These are phyloP conservation scores for Exophiala sp. DNA, from an alignment of 2,329 filamentous ascomycete species.

Conservation along the genomic window DNA sequence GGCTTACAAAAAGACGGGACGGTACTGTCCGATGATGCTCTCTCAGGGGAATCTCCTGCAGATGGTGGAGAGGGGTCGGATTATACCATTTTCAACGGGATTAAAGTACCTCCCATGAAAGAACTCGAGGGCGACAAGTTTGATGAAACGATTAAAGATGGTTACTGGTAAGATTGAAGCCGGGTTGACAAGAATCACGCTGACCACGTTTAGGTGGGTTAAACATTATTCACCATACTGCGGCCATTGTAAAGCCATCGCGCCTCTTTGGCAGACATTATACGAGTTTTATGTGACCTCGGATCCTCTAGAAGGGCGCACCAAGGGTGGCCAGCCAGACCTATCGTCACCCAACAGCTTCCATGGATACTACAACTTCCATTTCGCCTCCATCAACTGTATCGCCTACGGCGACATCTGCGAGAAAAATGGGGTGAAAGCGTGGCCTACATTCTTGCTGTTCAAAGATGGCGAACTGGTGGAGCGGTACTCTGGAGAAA, in stretches of 20 bases:
- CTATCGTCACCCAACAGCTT: conserved; percentile 58
- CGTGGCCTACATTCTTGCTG: conserved; percentile 71
- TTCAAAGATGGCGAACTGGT: conserved; percentile 70
- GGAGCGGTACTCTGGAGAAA: conserved; percentile 60
- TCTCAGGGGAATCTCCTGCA: conserved; percentile 23
- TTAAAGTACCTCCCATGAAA: conserved; percentile 47
- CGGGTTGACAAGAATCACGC: background rate
- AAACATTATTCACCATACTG: conserved; percentile 50
- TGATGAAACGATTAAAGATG: conserved; percentile 45
- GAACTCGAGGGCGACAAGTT: conserved; percentile 46
- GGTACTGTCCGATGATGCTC: conserved; percentile 17
- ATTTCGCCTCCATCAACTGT: conserved; percentile 82
- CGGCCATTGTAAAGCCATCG: conserved; percentile 70
- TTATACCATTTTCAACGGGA: conserved; percentile 46
- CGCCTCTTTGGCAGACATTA: conserved; percentile 80
- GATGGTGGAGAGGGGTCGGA: conserved; percentile 30
- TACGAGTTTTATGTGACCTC: conserved; percentile 94
- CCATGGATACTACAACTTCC: conserved; percentile 77
- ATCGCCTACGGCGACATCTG: conserved; percentile 76
- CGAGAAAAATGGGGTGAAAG: conserved; percentile 56
- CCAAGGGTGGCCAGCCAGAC: conserved; percentile 44
- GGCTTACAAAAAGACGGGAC: conserved; percentile 14
- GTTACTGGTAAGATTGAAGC: conserved; percentile 43
- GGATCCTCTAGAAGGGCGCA: conserved; percentile 55
- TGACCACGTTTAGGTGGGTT: conserved; percentile 40